Evolutionary conservation across 352 stramenopile species (phyloP), one percentile per base, ranked within the genome.

Genomic region (Globisporangium cylindrosporum): DNA sequence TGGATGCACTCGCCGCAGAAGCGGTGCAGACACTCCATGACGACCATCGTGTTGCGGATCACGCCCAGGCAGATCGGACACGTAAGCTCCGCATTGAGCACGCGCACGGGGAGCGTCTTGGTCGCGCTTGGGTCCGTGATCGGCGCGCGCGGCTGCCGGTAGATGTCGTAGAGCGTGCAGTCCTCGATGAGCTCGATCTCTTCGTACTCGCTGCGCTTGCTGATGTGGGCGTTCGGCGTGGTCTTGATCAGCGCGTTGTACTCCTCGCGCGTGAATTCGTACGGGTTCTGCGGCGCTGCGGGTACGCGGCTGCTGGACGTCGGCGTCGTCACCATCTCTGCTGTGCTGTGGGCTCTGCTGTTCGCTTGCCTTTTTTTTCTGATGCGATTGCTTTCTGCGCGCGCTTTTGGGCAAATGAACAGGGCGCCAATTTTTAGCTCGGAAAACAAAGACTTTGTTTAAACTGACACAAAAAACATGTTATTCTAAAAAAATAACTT

Each of bases 1-100:
- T 95, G 80, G 67, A 98, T 97, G 75, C 92, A 98, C 34, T 95
- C 82, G 64, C 86, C 76, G 62, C 92, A 98, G 71, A 98, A 98
- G 48, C 92, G 85, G 71, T 98, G 92, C 56, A 98, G 77, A 72
- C 92, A 98, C 69, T 96, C 86, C 79, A 96, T 97, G 14, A 98
- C 91, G 20, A 96, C 90, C 57, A 84, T 83, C n/a, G 90, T 93
- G 59, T 90, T 80, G 62, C 81, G 80, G 66, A 95, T 86, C 58
- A 95, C 93, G 36, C 89, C 83, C 14, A 98, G 74, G 64, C 92
- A 98, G 55, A 98, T 86, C 12, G 90, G 89, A 64, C 92, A 98
- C 64, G 82, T 91, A 27, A 97, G 80, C 62, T 97, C 85, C 25
- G 88, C 80, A 61, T 94, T 91, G 0, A 97, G 77, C 41, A 87